Evolutionary conservation across 2,329 filamentous ascomycete species (phyloP), one percentile per base, ranked within the genome.

Genomic region (Stemphylium vesicarium): DNA sequence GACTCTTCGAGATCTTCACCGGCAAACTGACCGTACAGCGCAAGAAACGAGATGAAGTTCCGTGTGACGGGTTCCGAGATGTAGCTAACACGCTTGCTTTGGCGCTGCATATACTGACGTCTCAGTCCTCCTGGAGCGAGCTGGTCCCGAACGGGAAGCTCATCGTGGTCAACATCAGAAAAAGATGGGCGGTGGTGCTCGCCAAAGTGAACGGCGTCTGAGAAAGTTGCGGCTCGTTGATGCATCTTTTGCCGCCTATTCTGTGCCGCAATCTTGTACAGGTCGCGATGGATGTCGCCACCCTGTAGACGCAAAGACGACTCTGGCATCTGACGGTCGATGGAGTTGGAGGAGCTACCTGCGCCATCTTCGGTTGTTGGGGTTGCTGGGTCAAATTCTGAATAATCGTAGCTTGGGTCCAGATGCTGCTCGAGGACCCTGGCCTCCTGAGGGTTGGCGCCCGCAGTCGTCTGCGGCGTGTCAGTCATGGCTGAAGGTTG

Each of bases 241-340:
- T 77, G 79, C 71, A 75, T 46, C 51, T 72, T 73, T 11, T 76
- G 73, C 35, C 74, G 70, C 65, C 67, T 82, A 73, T 72, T 77
- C 35, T 85, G 80, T 13, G 86, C 85, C 57, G 88, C 85, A 64
- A 91, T 86, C 69, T 85, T 89, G 81, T 90, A 93, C 31, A 93
- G 83, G 65, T 91, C 88, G 31, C 90, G 86, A 70, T 92, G 89
- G 18, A 93, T 88, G 66, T 93, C 90, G 36, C 90, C 90, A 46
- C 90, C 90, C 68, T 89, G 89, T 3, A 92, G 80, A 54, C 81
- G 85, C 48, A 92, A 78, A 0, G 90, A 92, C 1, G 88, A 91
- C 56, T 88, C 84, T 39, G 75, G 73, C 20, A 38, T 53, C 18
- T 61, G 55, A 7, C 68, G 65, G 9, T 56, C 46, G 18, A 54